Conservation (phyloP, 192 early-diverging fungal species). For the Backusella tuberculispora region DNA sequence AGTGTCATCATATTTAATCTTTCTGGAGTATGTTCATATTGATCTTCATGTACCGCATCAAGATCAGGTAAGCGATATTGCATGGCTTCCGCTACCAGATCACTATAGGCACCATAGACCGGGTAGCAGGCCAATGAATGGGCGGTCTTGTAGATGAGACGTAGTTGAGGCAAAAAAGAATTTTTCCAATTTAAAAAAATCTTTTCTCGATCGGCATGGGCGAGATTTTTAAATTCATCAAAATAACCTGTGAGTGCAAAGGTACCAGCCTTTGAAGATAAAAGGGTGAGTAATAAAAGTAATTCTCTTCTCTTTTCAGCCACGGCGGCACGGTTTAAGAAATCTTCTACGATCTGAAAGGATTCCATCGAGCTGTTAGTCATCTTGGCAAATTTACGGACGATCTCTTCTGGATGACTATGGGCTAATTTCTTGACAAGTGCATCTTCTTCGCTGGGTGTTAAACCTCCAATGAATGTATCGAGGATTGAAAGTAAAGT, state of each 20-base stretch:
- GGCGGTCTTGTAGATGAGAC: constrained; percentile 43
- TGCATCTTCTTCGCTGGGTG: constrained; percentile 37
- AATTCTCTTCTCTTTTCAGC: constrained; percentile 29
- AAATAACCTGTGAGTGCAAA: constrained; percentile 35
- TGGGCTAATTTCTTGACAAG: background rate
- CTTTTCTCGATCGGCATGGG: constrained; percentile 31
- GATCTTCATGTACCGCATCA: constrained; percentile 54
- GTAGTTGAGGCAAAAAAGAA: constrained; percentile 27
- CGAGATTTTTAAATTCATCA: constrained; percentile 40
- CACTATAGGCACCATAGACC: constrained; percentile 22
- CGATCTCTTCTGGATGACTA: constrained; percentile 32
- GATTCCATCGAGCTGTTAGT: background rate
- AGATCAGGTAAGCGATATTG: constrained; percentile 54
- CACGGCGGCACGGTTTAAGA: constrained; percentile 11
- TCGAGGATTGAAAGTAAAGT: constrained; percentile 52
- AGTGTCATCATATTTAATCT: background rate
- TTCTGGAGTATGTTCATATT: background rate
- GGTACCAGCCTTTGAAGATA: constrained; percentile 42
- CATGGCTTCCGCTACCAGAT: constrained; percentile 36
- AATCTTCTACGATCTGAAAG: background rate
- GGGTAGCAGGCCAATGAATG: constrained; percentile 21
- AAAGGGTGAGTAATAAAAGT: constrained; percentile 21
- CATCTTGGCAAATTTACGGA: background rate
- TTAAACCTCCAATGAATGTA: constrained; percentile 51
- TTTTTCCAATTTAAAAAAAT: constrained; percentile 37